phyloP scores from a whole-genome alignment of 495 filamentous ascomycete genomes.

The Aspergillus affinis region DNA sequence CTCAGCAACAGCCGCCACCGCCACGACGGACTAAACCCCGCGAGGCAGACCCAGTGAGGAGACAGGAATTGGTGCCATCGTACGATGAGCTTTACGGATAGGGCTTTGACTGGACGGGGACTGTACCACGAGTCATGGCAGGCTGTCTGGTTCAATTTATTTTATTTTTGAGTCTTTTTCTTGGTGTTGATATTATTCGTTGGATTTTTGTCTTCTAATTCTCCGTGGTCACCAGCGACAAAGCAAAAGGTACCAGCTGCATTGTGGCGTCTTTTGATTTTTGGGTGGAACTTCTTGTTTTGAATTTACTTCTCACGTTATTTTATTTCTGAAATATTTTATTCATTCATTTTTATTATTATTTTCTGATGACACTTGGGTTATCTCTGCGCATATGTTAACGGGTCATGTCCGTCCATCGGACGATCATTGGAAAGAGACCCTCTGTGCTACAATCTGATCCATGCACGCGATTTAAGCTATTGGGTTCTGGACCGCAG shows the following conservation, averaged over 20 bases:
- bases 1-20: conserved; percentile 1
- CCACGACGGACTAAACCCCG: conserved; percentile 23
- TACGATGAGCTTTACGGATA: conserved; percentile 49
- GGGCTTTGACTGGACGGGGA: conserved; percentile 2
- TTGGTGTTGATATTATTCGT: not conserved
- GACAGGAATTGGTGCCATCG: conserved; percentile 42
- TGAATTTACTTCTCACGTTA: not conserved
- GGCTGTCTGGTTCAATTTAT: not conserved
- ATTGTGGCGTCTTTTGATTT: conserved; percentile 14
- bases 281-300: conserved; percentile 3
- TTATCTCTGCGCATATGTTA: not conserved
- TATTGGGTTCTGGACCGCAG: not conserved
- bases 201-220: conserved; percentile 3
- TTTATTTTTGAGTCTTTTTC: not conserved
- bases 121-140: not conserved
- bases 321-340: not conserved
- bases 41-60: conserved; percentile 20
- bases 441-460: not conserved
- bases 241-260: conserved; percentile 12
- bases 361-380: not conserved
- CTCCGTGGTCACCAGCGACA: conserved; percentile 10
- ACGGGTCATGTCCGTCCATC: not conserved
- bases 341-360: conserved; percentile 7
- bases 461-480: not conserved
- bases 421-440: not conserved